These are phyloP conservation scores for Hypoxylon sp. DNA, from an alignment of 2,329 filamentous ascomycete species.

Conservation along the genomic window DNA sequence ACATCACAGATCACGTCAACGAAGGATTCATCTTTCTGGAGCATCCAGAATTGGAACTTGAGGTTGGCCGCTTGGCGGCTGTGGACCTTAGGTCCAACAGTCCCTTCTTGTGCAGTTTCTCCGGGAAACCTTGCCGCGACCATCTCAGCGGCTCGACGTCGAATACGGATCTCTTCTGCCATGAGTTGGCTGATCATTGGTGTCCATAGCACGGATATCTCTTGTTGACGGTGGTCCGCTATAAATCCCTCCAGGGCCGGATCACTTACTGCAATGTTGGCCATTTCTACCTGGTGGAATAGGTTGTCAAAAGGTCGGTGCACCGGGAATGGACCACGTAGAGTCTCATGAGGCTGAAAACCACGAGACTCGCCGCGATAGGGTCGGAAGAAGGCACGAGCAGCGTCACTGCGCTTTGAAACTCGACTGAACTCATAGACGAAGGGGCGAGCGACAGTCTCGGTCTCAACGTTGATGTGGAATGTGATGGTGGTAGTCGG, in stretches of 20 bases:
- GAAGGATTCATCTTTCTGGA: background rate
- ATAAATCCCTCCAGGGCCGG: background rate
- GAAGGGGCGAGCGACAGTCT: too few relatives aligned
- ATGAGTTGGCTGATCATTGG: slow-evolving; percentile 6
- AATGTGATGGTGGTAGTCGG: background rate
- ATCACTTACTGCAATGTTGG: background rate
- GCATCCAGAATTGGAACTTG: background rate
- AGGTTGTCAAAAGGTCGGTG: background rate
- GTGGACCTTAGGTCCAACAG: too few relatives aligned
- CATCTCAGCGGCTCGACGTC: background rate
- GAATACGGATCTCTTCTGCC: slow-evolving; percentile 1
- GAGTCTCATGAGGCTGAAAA: too few relatives aligned
- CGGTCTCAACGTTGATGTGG: too few relatives aligned
- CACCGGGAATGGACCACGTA: too few relatives aligned
- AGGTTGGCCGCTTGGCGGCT: background rate
- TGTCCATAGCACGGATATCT: slow-evolving; percentile 4
- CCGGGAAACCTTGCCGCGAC: background rate
- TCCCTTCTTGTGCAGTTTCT: too few relatives aligned
- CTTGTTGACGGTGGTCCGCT: background rate
- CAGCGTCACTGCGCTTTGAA: background rate
- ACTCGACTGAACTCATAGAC: background rate
- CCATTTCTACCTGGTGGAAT: background rate
- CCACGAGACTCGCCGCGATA: too few relatives aligned
- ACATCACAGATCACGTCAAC: background rate
- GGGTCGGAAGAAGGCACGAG: background rate